These are phyloP conservation scores for Sequoiadendron giganteum DNA, from an alignment of 75 land plant species.

Conservation along the genomic window DNA sequence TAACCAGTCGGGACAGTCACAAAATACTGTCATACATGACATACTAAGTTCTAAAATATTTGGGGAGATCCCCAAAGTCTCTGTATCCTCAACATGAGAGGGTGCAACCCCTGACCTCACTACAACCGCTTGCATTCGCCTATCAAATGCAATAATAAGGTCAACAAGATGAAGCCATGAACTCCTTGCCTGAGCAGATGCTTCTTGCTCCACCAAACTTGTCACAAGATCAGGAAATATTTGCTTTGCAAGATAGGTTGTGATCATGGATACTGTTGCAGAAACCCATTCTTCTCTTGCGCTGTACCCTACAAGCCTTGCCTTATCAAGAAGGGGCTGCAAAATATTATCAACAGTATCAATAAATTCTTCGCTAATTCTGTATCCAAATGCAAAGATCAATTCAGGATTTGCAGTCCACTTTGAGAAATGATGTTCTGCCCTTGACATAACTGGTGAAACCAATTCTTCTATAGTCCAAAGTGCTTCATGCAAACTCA, in stretches of 20 bases:
- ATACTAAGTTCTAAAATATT: constrained; percentile 24
- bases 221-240: constrained; percentile 55
- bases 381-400: constrained; percentile 82
- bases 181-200: constrained; percentile 36
- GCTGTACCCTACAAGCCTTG: constrained; percentile 80
- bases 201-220: constrained; percentile 51
- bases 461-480: constrained; percentile 95
- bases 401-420: constrained; percentile 94
- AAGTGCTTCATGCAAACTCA: constrained; percentile 60
- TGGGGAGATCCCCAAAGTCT: constrained; percentile 27
- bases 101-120: constrained; percentile 43
- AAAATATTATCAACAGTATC: constrained; percentile 80
- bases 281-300: constrained; percentile 98
- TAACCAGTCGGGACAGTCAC: constrained; percentile 90
- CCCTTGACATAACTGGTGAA: constrained; percentile 46
- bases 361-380: constrained; percentile 70
- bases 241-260: constrained; percentile 64
- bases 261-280: constrained; percentile 64
- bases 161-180: constrained; percentile 87
- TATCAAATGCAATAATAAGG: constrained; percentile 79
- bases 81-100: constrained; percentile 41
- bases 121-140: constrained; percentile 51
- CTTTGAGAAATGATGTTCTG: constrained; percentile 71
- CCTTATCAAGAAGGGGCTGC: constrained; percentile 84
- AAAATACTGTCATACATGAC: constrained; percentile 67